These are phyloP conservation scores for Fusarium chlamydosporum DNA, from an alignment of 2,329 filamentous ascomycete genomes.

Conservation along the genomic window DNA sequence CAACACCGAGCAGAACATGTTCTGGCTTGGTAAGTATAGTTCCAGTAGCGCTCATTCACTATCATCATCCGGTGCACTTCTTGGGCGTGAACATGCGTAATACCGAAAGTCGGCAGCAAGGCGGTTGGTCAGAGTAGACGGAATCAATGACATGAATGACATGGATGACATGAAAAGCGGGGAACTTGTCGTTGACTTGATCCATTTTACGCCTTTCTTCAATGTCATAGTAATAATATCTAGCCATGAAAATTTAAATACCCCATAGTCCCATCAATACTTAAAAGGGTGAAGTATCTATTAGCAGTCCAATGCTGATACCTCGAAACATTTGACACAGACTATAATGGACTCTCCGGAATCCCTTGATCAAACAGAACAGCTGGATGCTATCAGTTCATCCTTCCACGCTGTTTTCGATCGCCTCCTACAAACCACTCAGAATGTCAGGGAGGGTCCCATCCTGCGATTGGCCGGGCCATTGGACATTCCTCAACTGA, in stretches of 20 bases:
- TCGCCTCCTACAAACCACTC: slow-evolving; percentile 5
- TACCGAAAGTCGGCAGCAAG: not conserved
- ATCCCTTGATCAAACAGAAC: not conserved
- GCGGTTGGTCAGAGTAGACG: no score
- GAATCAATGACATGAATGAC: not conserved
- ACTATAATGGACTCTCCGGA: not conserved
- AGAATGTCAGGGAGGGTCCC: slow-evolving; percentile 4
- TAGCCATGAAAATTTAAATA: not conserved
- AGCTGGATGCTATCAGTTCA: slow-evolving; percentile 7
- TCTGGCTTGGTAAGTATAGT: no score
- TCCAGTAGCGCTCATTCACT: not conserved
- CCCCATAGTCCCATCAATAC: rapidly evolving
- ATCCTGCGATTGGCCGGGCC: slow-evolving; percentile 6
- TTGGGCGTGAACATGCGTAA: rapidly evolving
- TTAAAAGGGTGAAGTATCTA: not conserved
- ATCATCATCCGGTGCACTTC: not conserved
- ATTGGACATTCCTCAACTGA: not conserved
- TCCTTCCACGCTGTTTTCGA: slow-evolving; percentile 18
- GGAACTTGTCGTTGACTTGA: not conserved
- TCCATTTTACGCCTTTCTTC: slow-evolving; percentile 8
- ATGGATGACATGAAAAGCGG: slow-evolving; percentile 9
- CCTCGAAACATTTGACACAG: no score
- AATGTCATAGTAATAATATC: not conserved
- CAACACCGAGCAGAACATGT: not conserved
- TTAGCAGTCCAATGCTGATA: no score